phyloP scores from a whole-genome alignment of 2,329 filamentous ascomycete species.

The Xylaria arbuscula region DNA sequence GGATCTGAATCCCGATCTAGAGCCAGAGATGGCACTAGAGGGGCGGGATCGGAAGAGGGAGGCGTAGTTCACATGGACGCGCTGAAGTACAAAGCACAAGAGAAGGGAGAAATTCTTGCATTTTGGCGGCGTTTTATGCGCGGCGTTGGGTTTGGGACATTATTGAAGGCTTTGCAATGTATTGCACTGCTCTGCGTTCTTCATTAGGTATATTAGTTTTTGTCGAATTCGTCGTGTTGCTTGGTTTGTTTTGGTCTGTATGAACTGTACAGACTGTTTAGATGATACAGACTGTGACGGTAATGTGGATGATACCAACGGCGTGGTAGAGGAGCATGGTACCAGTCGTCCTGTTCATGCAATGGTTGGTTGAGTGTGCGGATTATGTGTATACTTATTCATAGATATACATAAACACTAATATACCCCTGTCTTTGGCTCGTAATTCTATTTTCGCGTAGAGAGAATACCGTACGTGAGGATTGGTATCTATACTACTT shows the following conservation, averaged over 20 bases:
- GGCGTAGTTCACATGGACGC: background rate
- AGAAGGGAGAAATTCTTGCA: slow-evolving; percentile 5
- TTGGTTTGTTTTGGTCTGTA: background rate
- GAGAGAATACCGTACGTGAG: no score
- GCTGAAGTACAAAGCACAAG: background rate
- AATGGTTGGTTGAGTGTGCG: background rate
- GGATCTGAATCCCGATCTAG: background rate
- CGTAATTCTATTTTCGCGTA: no score
- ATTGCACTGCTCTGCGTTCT: background rate
- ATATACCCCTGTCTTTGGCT: background rate
- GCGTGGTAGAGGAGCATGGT: no score
- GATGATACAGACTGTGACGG: no score
- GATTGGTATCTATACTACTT: no score
- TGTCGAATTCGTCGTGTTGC: slow-evolving; percentile 8
- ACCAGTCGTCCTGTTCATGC: background rate
- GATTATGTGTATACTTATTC: background rate
- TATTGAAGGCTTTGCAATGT: background rate
- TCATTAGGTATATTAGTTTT: background rate
- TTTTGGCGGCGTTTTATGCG: slow-evolving; percentile 12
- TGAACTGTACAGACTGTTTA: background rate
- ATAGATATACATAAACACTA: background rate
- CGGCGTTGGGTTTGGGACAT: no score
- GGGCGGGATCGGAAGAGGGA: background rate
- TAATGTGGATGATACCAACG: no score
- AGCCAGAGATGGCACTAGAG: background rate